A percentile compares a stretch with the other conserved stretches of the same genome.
These are phyloP conservation scores for Eucalyptus globulus DNA, from an alignment of 345 rosid species.

Conservation along the genomic window DNA sequence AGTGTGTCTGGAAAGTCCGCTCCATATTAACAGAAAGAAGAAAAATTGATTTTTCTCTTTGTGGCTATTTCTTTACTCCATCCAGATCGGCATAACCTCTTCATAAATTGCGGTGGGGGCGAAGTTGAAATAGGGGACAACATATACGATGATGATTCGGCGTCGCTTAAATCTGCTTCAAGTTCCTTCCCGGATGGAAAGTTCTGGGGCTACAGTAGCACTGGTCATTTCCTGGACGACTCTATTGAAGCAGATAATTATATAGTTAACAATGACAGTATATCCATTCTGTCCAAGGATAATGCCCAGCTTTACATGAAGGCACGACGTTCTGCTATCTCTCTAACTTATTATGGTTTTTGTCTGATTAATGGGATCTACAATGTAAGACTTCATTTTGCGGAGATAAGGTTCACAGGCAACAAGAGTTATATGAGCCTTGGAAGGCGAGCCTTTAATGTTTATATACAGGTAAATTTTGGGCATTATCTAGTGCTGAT, in stretches of 20 bases:
- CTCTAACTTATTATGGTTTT: constrained; percentile 38
- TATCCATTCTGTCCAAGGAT: constrained; percentile 1
- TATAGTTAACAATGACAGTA: constrained; percentile 1
- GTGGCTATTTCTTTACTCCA: neutral
- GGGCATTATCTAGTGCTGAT: neutral
- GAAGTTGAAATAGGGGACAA: neutral
- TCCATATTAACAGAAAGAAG: neutral
- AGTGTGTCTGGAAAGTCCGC: neutral
- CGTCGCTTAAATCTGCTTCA: constrained; percentile 1
- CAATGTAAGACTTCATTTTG: constrained; percentile 64
- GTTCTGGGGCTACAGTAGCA: constrained; percentile 45
- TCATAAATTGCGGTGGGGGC: neutral
- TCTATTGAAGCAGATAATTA: neutral
- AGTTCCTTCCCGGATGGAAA: neutral
- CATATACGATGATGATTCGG: constrained; percentile 13
- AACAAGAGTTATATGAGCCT: constrained; percentile 15
- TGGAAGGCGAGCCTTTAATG: constrained; percentile 60
- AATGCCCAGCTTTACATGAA: constrained; percentile 15
- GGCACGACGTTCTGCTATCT: constrained; percentile 32
- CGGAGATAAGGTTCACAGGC: constrained; percentile 43
- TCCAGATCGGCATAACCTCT: neutral
- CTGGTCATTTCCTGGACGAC: constrained; percentile 39
- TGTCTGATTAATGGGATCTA: constrained; percentile 35
- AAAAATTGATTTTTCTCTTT: neutral
- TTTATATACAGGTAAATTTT: constrained; percentile 46